These are phyloP conservation scores for Scutellaria barbata DNA, from an alignment of 257 asterid genomes.

Conservation along the genomic window DNA sequence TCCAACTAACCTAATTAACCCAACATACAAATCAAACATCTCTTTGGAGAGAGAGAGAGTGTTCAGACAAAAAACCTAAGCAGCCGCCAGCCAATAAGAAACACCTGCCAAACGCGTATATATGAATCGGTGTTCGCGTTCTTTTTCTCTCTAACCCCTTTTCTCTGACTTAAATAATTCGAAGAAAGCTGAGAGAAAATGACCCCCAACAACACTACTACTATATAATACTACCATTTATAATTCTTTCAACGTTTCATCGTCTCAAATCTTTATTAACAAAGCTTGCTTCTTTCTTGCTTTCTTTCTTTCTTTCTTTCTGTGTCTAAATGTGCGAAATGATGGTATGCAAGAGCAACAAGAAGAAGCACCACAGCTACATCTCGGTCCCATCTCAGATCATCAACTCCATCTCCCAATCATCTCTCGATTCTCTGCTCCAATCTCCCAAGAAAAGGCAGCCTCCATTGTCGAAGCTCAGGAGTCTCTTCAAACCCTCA, in stretches of 20 bases:
- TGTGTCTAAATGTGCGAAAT: slow-evolving; percentile 38
- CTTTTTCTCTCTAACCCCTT: slow-evolving; percentile 37
- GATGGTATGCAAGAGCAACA: slow-evolving; percentile 66
- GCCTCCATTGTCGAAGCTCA: slow-evolving; percentile 39
- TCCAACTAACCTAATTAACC: too few species aligned
- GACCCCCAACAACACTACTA: neutral
- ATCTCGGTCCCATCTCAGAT: slow-evolving; percentile 80
- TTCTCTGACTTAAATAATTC: slow-evolving; percentile 36
- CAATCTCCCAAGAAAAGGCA: slow-evolving; percentile 65
- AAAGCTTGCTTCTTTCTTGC: too few species aligned
- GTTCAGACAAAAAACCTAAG: too few species aligned
- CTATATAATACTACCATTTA: neutral
- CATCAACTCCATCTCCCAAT: slow-evolving; percentile 64
- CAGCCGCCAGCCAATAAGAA: neutral
- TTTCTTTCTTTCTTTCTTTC: neutral
- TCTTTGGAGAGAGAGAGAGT: neutral
- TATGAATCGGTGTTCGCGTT: slow-evolving; percentile 30
- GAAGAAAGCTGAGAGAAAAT: slow-evolving; percentile 29
- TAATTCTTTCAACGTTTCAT: neutral
- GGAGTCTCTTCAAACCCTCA: slow-evolving; percentile 47
- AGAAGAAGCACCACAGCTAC: slow-evolving; percentile 62
- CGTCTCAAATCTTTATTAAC: neutral
- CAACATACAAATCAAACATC: too few species aligned
- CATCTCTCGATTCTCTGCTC: slow-evolving; percentile 69
- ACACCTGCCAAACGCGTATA: slow-evolving; percentile 52